Base-by-base conservation (phyloP, 352 stramenopile genomes). In the Pythium dissotocum region DNA sequence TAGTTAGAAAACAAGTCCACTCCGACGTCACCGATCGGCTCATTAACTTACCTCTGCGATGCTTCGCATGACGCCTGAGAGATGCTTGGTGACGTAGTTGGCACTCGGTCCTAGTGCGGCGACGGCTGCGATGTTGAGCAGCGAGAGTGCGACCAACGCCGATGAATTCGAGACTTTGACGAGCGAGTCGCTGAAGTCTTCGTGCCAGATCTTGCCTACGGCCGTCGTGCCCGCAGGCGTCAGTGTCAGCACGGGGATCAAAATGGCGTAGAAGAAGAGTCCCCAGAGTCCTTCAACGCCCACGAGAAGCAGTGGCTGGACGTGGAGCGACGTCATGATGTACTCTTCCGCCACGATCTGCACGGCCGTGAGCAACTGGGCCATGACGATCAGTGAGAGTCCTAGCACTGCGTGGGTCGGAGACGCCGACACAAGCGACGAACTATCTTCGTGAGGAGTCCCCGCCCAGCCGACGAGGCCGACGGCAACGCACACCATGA, bases 281-380 rank as follows among this genome's bases (percentile, higher is more conserved):
- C 90, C 90, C 87, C 88, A 97, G 24, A 96, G 75, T 0, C 90
- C 90, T 71, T 97, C 90, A 12, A 93, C 77, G 14, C 90, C 90
- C 48, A 96, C 89, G 51, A 95, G 77, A 69, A 93, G 76, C 77
- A 96, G 86, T 24, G 88, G 87, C 58, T 79, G 90, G 53, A 96
- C 83, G 66, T 93, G 85, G 30, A 94, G 73, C 30, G 73, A 68
- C 28, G 87, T 73, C 75, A 96, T 89, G 75, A 95, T 91, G 75
- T 91, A 84, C 73, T 97, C 90, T 66, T 97, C 90, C 10, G 96
- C 85, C 24, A 96, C 83, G 63, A 97, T 96, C 76, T 97, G 90
- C 57, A 91, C 65, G 44, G 90, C 90, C 30, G 83, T 90, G 68
- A 96, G 69, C 58, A 95, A 71, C 69, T 97, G 90, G 10, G 88